These are phyloP conservation scores for Phaeosphaeriaceae sp. DNA, from an alignment of 2,329 filamentous ascomycete species.

Conservation along the genomic window DNA sequence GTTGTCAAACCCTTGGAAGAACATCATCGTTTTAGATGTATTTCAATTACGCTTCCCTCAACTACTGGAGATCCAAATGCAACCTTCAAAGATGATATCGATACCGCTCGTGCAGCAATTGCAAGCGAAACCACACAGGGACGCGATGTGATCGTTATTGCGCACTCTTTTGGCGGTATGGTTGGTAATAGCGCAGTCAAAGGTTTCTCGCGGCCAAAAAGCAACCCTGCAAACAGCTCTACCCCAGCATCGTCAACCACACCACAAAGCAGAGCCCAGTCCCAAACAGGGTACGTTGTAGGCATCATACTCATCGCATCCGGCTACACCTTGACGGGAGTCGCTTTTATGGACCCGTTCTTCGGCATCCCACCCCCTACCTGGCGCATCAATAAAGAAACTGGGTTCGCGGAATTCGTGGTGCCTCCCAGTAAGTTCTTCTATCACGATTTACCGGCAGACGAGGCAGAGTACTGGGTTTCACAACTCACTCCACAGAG, in stretches of 20 bases:
- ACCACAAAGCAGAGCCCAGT: background rate
- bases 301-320: constrained; percentile 21
- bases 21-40: constrained; percentile 8
- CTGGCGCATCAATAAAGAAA: constrained; percentile 25
- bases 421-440: constrained; percentile 51
- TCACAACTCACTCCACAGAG: constrained; percentile 51
- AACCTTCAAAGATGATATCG: constrained; percentile 24
- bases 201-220: constrained; percentile 42
- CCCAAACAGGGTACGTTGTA: constrained; percentile 9
- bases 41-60: constrained; percentile 12
- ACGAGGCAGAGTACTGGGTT: constrained; percentile 54
- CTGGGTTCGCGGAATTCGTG: constrained; percentile 52
- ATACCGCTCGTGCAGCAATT: constrained; percentile 11
- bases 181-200: constrained; percentile 56
- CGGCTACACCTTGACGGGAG: constrained; percentile 20
- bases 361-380: constrained; percentile 15
- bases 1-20: constrained; percentile 11
- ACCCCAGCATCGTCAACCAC: background rate
- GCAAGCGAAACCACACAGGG: constrained; percentile 5
- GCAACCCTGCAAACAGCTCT: background rate
- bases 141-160: constrained; percentile 55
- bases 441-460: constrained; percentile 57
- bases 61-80: constrained; percentile 13
- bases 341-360: constrained; percentile 21
- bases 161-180: constrained; percentile 59